Percentiles rank a stretch among this genome's conserved stretches.
Conservation (phyloP, 2,329 filamentous ascomycete species). For the Cercospora beticola region DNA sequence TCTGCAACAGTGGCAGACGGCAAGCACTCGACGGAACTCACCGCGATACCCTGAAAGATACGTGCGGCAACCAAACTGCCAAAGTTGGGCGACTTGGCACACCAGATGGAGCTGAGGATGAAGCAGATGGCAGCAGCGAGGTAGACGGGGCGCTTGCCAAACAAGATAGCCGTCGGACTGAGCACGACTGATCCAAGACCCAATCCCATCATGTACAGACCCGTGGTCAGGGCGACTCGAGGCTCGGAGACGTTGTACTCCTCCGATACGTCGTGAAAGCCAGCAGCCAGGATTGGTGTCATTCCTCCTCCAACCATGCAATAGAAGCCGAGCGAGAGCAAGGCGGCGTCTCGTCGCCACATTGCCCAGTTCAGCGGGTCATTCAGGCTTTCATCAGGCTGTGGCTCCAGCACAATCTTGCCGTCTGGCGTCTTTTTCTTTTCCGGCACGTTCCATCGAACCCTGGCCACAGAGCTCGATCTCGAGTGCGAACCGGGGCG, state of each 20-base stretch:
- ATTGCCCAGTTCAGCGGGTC: constrained; percentile 90
- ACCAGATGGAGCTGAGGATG: constrained; percentile 75
- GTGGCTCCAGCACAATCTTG: constrained; percentile 81
- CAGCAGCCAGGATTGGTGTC: constrained; percentile 84
- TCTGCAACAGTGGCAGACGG: constrained; percentile 93
- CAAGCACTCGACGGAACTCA: constrained; percentile 87
- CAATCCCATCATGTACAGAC: constrained; percentile 90
- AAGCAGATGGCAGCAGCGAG: constrained; percentile 76
- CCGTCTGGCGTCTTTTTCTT: constrained; percentile 81
- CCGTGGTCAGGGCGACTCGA: constrained; percentile 80
- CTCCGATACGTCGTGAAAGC: constrained; percentile 76
- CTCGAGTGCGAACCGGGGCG: constrained; percentile 20
- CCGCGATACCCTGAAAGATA: constrained; percentile 82
- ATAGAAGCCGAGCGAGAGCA: constrained; percentile 84
- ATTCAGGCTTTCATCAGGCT: constrained; percentile 86
- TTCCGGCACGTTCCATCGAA: constrained; percentile 32
- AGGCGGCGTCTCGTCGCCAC: constrained; percentile 75
- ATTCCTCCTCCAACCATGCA: constrained; percentile 92
- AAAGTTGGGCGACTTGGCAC: constrained; percentile 78
- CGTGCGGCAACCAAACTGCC: constrained; percentile 75
- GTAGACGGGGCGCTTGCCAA: constrained; percentile 87
- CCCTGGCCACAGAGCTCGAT: neutral
- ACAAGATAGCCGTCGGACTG: constrained; percentile 88
- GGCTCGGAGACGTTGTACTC: constrained; percentile 67
- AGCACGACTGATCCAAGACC: constrained; percentile 80